Conservation (phyloP, 2,329 filamentous ascomycete species). For the Fusarium sp. region DNA sequence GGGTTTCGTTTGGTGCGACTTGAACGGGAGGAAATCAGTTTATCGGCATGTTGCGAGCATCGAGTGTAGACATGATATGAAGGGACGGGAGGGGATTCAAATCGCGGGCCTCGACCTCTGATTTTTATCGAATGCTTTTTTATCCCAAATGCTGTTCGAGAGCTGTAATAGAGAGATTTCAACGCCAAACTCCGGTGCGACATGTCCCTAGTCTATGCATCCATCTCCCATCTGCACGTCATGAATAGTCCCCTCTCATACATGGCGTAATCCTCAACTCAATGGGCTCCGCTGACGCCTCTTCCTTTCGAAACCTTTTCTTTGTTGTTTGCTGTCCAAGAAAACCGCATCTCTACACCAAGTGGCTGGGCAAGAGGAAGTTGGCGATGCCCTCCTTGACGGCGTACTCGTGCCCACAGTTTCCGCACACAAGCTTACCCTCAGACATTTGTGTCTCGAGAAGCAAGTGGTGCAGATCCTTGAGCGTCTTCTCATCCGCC, state of each 20-base stretch:
- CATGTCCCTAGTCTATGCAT: conserved; percentile 1
- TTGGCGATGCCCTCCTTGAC: conserved; percentile 98
- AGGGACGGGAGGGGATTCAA: conserved; percentile 15
- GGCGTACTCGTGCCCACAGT: conserved; percentile 93
- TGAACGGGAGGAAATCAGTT: conserved; percentile 37
- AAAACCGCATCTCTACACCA: conserved; percentile 66
- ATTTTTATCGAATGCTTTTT: conserved; percentile 31
- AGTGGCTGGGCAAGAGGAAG: conserved; percentile 91
- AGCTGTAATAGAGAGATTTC: conserved; percentile 26
- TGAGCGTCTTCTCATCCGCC: conserved; percentile 75
- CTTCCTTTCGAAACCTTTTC: background rate
- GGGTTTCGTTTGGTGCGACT: conserved; percentile 44
- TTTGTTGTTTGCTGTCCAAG: background rate
- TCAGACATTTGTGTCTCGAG: conserved; percentile 91
- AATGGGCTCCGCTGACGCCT: background rate
- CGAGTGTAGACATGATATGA: conserved; percentile 34
- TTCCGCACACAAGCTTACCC: conserved; percentile 89
- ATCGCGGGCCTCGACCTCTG: conserved; percentile 15
- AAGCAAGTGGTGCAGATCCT: conserved; percentile 83
- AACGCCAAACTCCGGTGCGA: conserved; percentile 44
- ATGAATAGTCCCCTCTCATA: conserved; percentile 8
- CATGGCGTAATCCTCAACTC: background rate
- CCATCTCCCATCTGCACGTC: background rate
- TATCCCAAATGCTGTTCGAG: conserved; percentile 25
- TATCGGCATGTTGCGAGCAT: conserved; percentile 40